phyloP scores from a whole-genome alignment of 371 early-diverging fungal genomes.

The Lichtheimia corymbifera region DNA sequence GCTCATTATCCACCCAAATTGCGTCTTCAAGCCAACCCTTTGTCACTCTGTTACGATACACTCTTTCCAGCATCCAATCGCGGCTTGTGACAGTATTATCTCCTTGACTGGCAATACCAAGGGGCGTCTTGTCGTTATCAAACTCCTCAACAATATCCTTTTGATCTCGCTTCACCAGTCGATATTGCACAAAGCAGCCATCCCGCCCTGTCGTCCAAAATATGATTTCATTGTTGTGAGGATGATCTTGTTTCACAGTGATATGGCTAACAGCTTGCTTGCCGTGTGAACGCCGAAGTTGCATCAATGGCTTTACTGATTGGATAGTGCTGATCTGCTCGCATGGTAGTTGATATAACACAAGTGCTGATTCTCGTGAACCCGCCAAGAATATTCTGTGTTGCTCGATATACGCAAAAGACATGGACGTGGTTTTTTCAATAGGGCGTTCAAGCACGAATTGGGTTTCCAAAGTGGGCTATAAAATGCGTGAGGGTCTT shows the following conservation, averaged over 20 bases:
- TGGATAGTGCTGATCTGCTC: constrained; percentile 7
- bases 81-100: constrained; percentile 29
- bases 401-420: constrained; percentile 41
- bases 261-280: constrained; percentile 59
- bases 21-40: constrained; percentile 72
- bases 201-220: constrained; percentile 74
- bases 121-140: constrained; percentile 21
- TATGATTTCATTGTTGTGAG: constrained; percentile 26
- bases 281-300: constrained; percentile 47
- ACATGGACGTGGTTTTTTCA: constrained; percentile 51
- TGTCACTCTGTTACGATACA: constrained; percentile 68
- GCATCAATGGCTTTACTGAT: constrained; percentile 25
- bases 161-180: constrained; percentile 34
- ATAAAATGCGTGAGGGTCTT: background rate
- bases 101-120: constrained; percentile 40
- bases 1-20: constrained; percentile 54
- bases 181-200: constrained; percentile 65
- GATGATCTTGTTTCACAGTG: constrained; percentile 23
- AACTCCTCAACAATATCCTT: background rate
- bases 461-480: constrained; percentile 41
- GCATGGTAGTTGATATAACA: constrained; percentile 49
- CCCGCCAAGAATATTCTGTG: constrained; percentile 58
- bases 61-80: constrained; percentile 48
- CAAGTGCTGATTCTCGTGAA: constrained; percentile 61
- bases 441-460: constrained; percentile 50